A percentile compares a stretch with the other conserved stretches of the same genome.
phyloP scores from a whole-genome alignment of 257 asterid genomes.

The Catharanthus roseus region DNA sequence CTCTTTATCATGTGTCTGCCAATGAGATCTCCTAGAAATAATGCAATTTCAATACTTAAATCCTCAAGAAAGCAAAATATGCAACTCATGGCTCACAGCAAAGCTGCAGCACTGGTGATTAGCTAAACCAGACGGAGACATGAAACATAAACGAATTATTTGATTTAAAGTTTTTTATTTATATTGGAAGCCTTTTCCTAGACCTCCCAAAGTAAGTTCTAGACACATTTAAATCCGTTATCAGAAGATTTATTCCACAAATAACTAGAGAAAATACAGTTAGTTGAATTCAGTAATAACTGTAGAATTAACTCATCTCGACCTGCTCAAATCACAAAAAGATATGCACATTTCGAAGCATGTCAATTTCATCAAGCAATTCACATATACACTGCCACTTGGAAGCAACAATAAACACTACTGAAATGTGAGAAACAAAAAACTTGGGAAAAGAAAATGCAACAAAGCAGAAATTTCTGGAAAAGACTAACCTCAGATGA shows the following conservation, averaged over 20 bases:
- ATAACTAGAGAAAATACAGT: not conserved
- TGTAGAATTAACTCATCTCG: no score
- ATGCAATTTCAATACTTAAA: not conserved
- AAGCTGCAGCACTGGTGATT: not conserved
- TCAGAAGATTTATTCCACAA: not conserved
- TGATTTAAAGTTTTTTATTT: not conserved
- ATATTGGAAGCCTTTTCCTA: not conserved
- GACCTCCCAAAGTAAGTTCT: not conserved
- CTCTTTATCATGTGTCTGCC: not conserved
- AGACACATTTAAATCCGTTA: not conserved
- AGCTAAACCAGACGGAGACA: not conserved
- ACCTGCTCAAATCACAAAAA: no score
- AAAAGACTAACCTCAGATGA: slow-evolving; percentile 1
- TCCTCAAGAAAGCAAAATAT: not conserved
- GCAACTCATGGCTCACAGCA: not conserved
- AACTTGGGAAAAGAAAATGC: not conserved
- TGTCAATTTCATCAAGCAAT: not conserved
- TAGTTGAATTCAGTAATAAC: not conserved
- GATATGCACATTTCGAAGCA: not conserved
- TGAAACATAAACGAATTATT: not conserved
- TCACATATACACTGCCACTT: not conserved
- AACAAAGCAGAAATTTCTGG: not conserved
- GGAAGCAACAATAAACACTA: not conserved
- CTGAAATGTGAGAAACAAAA: not conserved
- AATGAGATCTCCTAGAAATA: not conserved